Evolutionary conservation across 1,284 basidiomycete genomes (phyloP).

Genomic region (Hymenochaete sp.): DNA sequence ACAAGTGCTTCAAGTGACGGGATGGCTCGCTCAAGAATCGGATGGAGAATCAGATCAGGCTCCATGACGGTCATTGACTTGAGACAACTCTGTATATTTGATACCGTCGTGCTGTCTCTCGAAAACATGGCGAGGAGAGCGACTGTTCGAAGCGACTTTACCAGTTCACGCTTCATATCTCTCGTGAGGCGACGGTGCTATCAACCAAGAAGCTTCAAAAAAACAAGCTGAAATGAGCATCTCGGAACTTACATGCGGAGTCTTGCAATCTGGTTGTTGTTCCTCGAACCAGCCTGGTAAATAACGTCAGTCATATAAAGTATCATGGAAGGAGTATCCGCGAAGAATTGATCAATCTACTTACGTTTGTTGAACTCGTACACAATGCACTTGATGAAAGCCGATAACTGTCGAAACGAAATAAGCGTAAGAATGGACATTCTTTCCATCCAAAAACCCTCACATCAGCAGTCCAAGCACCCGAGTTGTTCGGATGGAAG

Average conservation of each 20-base stretch:
- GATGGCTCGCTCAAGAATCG: slow-evolving; percentile 79
- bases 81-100: slow-evolving; percentile 60
- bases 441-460: slow-evolving; percentile 22
- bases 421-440: slow-evolving; percentile 1
- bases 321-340: slow-evolving; percentile 1
- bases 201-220: background rate
- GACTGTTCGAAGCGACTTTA: slow-evolving; percentile 76
- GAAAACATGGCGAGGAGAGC: slow-evolving; percentile 88
- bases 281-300: slow-evolving; percentile 72
- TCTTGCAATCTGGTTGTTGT: slow-evolving; percentile 74
- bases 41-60: slow-evolving; percentile 80
- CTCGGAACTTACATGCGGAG: slow-evolving; percentile 48
- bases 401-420: slow-evolving; percentile 64
- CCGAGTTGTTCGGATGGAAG: slow-evolving; percentile 77
- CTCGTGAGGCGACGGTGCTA: slow-evolving; percentile 70
- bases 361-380: slow-evolving; percentile 81
- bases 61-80: slow-evolving; percentile 78
- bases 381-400: slow-evolving; percentile 81
- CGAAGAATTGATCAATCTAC: slow-evolving; percentile 12
- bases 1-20: slow-evolving; percentile 82
- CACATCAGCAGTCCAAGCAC: slow-evolving; percentile 62
- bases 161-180: slow-evolving; percentile 78
- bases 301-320: slow-evolving; percentile 6
- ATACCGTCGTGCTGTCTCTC: slow-evolving; percentile 57
- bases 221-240: slow-evolving; percentile 3